Evolutionary conservation across 208 protist species (phyloP).

Genomic region (Crithidia brevicula): DNA sequence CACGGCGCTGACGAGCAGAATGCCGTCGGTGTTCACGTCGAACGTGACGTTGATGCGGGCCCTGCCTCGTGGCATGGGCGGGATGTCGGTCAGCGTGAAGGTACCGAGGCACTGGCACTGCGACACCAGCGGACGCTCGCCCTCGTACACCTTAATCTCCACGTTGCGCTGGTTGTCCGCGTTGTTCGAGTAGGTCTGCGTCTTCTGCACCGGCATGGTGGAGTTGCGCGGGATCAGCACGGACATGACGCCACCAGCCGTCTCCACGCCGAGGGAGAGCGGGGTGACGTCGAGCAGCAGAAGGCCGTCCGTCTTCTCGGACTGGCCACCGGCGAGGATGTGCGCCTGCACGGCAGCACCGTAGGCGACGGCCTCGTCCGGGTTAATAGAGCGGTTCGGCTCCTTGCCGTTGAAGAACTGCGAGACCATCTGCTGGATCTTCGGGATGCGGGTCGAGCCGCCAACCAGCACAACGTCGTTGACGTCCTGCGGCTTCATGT

Average conservation of each 20-base stretch:
- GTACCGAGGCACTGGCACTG: constrained; percentile 96
- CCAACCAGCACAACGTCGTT: constrained; percentile 96
- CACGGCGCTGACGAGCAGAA: constrained; percentile 95
- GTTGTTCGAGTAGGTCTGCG: constrained; percentile 89
- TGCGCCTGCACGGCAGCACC: constrained; percentile 97
- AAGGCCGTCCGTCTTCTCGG: constrained; percentile 74
- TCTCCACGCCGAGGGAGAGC: constrained; percentile 95
- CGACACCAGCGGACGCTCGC: constrained; percentile 91
- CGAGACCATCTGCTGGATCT: constrained; percentile 96
- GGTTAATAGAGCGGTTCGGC: constrained; percentile 95
- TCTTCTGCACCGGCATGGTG: constrained; percentile 84
- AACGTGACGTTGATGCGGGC: constrained; percentile 99
- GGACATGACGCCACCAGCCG: constrained; percentile 96
- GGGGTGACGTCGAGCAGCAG: constrained; percentile 91
- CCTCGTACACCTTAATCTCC: constrained; percentile 94
- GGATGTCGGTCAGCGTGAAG: constrained; percentile 92
- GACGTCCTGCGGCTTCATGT: constrained; percentile 87
- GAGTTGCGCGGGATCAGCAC: constrained; percentile 90
- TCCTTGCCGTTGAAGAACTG: constrained; percentile 96
- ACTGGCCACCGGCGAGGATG: constrained; percentile 87
- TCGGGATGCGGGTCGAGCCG: constrained; percentile 98
- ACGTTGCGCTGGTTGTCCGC: constrained; percentile 92
- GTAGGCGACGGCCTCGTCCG: constrained; percentile 94
- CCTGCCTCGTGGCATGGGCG: constrained; percentile 90
- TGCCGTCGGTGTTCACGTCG: constrained; percentile 98